phyloP scores from a whole-genome alignment of 768 basidiomycete species.

The Suillus weaverae region DNA sequence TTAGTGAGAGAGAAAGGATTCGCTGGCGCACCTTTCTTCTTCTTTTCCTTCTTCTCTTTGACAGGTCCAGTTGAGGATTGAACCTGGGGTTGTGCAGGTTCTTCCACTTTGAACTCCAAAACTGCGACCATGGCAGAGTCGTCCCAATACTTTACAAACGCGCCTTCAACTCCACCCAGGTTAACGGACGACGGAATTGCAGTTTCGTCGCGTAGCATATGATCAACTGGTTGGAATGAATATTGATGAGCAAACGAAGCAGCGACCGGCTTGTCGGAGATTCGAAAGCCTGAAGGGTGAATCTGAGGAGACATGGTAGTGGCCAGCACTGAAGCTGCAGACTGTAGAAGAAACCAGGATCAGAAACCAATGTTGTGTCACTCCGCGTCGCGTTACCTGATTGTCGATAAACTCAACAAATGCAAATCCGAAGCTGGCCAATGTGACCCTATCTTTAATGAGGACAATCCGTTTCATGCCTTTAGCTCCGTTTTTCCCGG shows the following conservation, averaged over 20 bases:
- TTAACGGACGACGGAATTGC: conserved; percentile 65
- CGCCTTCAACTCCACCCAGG: conserved; percentile 70
- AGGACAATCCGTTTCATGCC: conserved; percentile 87
- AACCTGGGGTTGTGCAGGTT: conserved; percentile 40
- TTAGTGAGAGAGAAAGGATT: not conserved
- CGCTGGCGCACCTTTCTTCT: conserved; percentile 51
- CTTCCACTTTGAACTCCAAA: conserved; percentile 78
- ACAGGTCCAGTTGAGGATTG: conserved; percentile 44
- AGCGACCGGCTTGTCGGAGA: conserved; percentile 85
- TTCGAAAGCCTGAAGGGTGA: conserved; percentile 92
- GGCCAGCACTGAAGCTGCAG: conserved; percentile 78
- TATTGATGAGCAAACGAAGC: conserved; percentile 91
- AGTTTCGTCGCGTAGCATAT: conserved; percentile 74
- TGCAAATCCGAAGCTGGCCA: conserved; percentile 89
- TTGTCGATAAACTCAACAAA: conserved; percentile 91
- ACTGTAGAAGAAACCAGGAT: conserved; percentile 44
- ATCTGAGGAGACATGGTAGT: conserved; percentile 84
- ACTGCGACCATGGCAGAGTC: conserved; percentile 75
- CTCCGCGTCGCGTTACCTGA: conserved; percentile 49
- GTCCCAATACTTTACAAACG: conserved; percentile 91
- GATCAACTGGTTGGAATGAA: conserved; percentile 83
- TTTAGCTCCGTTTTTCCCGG: conserved; percentile 72
- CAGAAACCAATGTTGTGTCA: not conserved
- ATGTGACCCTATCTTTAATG: conserved; percentile 84
- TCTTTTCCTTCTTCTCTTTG: conserved; percentile 61